Base-by-base conservation (phyloP, 2,329 filamentous ascomycete species). In the Capronia americana region DNA sequence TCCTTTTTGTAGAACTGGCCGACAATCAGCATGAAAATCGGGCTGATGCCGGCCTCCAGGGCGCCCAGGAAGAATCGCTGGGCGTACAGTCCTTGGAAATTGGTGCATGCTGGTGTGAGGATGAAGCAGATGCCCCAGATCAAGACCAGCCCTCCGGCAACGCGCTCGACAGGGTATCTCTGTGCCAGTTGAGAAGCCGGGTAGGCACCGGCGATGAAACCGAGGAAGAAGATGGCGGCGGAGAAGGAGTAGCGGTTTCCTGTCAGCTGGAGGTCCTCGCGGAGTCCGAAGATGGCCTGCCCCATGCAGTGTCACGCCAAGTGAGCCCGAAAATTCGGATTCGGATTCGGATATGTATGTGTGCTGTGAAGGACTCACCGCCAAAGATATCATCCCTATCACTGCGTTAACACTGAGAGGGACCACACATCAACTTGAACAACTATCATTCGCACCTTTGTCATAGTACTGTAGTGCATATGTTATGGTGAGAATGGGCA, bases 151-250 rank as follows among this genome's bases (percentile, higher is more conserved):
- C 73, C 80, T 12, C 88, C 88, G 2, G 92, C 82, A 1, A 90
- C 85, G 54, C 83, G 82, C 17, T 87, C 85, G 1, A 86, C 82
- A 65, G 86, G 81, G 79, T 91, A 90, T 26, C 86, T 84, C 75
- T 93, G 90, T 0, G 91, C 80, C 0, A 85, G 80, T 66, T 89
- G 90, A 0, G 88, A 88, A 84, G 92, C 87, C 2, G 90, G 90
- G 69, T 92, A 92, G 2, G 90, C 79, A 0, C 90, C 90, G 0
- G 85, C 87, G 2, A 93, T 82, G 88, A 91, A 90, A 46, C 90
- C 90, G 70, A 92, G 91, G 79, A 92, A 93, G 80, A 93, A 67
- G 32, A 68, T 64, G 7, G 65, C 67, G 26, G 60, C 70, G 24
- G 65, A 66, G 7, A 61, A 57, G 53, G 74, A 75, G 14, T 44